A percentile compares a stretch with the other conserved stretches of the same genome.
phyloP scores from a whole-genome alignment of 306 rosid genomes.

The Prinsepia uniflora region DNA sequence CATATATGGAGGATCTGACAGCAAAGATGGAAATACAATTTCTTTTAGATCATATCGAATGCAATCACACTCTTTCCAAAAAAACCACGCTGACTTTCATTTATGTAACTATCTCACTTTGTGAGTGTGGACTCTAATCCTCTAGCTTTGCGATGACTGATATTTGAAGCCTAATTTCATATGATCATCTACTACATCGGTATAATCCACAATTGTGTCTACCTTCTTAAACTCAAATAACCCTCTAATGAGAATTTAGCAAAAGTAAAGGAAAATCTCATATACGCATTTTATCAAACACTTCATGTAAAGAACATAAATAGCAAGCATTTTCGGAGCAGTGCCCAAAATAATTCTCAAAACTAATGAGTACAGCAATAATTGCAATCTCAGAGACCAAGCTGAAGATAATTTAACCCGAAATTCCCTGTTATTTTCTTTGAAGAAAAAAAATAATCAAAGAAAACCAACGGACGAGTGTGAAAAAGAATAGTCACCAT shows the following conservation, averaged over 20 bases:
- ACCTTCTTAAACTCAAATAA: background rate
- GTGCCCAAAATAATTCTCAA: too few relatives aligned
- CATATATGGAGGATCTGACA: conserved; percentile 77
- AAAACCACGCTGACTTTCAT: conserved; percentile 74
- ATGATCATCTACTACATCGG: background rate
- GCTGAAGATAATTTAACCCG: too few relatives aligned
- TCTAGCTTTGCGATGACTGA: background rate
- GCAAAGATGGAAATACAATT: conserved; percentile 81
- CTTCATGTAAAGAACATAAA: too few relatives aligned
- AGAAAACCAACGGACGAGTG: too few relatives aligned
- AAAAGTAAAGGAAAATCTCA: too few relatives aligned
- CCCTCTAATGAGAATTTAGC: background rate
- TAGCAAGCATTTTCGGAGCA: too few relatives aligned
- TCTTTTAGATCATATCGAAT: conserved; percentile 79
- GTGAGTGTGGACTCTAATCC: background rate
- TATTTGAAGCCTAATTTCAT: background rate
- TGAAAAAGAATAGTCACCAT: too few relatives aligned
- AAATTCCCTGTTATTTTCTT: too few relatives aligned
- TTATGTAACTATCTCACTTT: background rate
- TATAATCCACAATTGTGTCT: background rate
- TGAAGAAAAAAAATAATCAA: too few relatives aligned
- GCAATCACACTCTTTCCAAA: conserved; percentile 57
- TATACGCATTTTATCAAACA: too few relatives aligned
- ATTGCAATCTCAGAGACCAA: too few relatives aligned
- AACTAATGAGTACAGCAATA: too few relatives aligned